Conservation (phyloP, 371 early-diverging fungal species). For the Zopfochytrium polystomum region DNA sequence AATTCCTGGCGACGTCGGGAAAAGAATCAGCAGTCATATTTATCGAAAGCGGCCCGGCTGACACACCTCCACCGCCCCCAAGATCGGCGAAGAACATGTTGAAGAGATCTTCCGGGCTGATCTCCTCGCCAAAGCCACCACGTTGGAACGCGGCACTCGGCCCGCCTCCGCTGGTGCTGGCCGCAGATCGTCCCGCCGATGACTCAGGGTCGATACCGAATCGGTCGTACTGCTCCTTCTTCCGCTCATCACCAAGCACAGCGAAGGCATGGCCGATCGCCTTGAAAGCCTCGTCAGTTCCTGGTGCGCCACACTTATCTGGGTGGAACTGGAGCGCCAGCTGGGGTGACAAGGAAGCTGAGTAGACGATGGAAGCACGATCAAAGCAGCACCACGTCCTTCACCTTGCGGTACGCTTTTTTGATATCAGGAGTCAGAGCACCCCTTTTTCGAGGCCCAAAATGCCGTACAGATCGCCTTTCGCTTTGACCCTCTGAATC, state of each 20-base stretch:
- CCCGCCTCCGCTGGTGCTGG: conserved; percentile 25
- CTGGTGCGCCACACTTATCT: conserved; percentile 94
- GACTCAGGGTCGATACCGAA: conserved; percentile 66
- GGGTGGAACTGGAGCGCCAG: conserved; percentile 97
- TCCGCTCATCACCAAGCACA: conserved; percentile 80
- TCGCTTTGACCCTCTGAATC: conserved; percentile 62
- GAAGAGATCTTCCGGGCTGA: conserved; percentile 93
- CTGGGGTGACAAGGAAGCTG: conserved; percentile 36
- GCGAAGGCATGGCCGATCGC: conserved; percentile 88
- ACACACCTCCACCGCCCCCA: conserved; percentile 13
- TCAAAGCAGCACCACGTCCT: neutral
- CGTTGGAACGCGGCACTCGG: conserved; percentile 17
- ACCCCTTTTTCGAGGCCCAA: conserved; percentile 79
- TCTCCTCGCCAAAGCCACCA: conserved; percentile 36
- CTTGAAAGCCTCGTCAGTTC: conserved; percentile 97
- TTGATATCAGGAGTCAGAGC: conserved; percentile 87
- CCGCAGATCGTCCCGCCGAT: conserved; percentile 10
- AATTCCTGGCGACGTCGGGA: conserved; percentile 9
- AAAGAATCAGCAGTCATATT: neutral
- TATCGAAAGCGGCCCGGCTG: neutral
- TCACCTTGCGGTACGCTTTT: conserved; percentile 94
- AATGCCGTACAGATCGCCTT: conserved; percentile 81
- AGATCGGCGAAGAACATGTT: conserved; percentile 80
- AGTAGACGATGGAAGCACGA: conserved; percentile 3
- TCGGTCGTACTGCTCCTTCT: conserved; percentile 81